phyloP scores from a whole-genome alignment of 495 filamentous ascomycete species.

The Peziza echinospora region DNA sequence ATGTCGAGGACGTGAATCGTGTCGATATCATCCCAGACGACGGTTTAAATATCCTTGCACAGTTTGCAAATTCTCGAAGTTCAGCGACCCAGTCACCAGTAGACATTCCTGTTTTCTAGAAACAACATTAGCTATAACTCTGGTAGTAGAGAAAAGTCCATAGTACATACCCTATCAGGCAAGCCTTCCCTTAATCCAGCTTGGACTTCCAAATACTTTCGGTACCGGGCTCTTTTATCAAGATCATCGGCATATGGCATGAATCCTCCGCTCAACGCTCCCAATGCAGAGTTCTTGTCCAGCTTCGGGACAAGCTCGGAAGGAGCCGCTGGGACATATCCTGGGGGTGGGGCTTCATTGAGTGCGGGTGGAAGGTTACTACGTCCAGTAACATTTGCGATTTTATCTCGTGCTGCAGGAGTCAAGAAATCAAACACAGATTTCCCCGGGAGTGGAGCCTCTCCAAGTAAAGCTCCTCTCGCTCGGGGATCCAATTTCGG shows the following conservation, averaged over 20 bases:
- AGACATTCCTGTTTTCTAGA: constrained; percentile 25
- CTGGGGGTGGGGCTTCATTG: constrained; percentile 32
- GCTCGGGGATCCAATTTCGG: constrained; percentile 51
- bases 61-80: constrained; percentile 66
- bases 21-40: constrained; percentile 81
- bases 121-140: constrained; percentile 2
- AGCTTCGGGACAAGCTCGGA: constrained; percentile 43
- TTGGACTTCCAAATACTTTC: constrained; percentile 54
- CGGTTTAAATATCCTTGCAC: constrained; percentile 80
- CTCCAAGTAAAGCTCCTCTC: constrained; percentile 63
- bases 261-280: constrained; percentile 54
- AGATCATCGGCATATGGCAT: constrained; percentile 76
- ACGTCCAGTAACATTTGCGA: constrained; percentile 56
- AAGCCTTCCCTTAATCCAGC: constrained; percentile 40
- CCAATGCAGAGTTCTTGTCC: constrained; percentile 48
- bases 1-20: constrained; percentile 60
- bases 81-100: constrained; percentile 63
- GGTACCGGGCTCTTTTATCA: constrained; percentile 54
- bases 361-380: constrained; percentile 53
- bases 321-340: constrained; percentile 6
- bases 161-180: constrained; percentile 31
- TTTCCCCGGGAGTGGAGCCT: constrained; percentile 65
- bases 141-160: too few species aligned
- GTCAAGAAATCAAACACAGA: constrained; percentile 92
- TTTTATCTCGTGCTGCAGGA: constrained; percentile 50